Percentiles rank a stretch among this genome's conserved stretches.
These are phyloP conservation scores for Colletotrichum navitas DNA, from an alignment of 2,329 filamentous ascomycete species.

Conservation along the genomic window DNA sequence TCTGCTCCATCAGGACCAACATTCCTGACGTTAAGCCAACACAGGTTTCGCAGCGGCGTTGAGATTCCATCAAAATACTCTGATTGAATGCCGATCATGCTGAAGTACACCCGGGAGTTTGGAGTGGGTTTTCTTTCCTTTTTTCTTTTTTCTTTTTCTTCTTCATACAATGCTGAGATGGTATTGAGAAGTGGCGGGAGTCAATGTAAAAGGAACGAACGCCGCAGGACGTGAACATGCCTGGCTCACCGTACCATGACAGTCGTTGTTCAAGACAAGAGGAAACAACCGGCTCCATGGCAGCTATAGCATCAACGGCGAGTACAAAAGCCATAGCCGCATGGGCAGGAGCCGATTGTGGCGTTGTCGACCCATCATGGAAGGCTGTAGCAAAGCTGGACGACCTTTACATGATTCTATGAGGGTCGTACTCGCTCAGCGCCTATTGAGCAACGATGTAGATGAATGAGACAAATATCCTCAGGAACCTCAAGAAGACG, in stretches of 20 bases:
- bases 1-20: neutral
- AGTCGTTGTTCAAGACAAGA: slow-evolving; percentile 18
- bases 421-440: too few species aligned
- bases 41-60: slow-evolving; percentile 28
- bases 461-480: neutral
- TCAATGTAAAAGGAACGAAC: neutral
- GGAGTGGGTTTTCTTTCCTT: too few species aligned
- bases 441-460: neutral
- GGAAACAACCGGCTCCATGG: neutral
- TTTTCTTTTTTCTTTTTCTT: too few species aligned
- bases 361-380: neutral
- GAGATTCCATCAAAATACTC: neutral
- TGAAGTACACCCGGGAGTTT: neutral
- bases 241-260: neutral
- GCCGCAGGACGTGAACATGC: slow-evolving; percentile 16
- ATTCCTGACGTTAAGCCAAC: slow-evolving; percentile 22
- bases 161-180: neutral
- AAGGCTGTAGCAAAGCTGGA: neutral
- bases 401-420: neutral
- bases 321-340: neutral
- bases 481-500: neutral
- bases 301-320: neutral
- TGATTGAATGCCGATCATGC: neutral
- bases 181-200: neutral
- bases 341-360: neutral